Conservation (phyloP, 371 early-diverging fungal species). For the Mucor velutinosus region DNA sequence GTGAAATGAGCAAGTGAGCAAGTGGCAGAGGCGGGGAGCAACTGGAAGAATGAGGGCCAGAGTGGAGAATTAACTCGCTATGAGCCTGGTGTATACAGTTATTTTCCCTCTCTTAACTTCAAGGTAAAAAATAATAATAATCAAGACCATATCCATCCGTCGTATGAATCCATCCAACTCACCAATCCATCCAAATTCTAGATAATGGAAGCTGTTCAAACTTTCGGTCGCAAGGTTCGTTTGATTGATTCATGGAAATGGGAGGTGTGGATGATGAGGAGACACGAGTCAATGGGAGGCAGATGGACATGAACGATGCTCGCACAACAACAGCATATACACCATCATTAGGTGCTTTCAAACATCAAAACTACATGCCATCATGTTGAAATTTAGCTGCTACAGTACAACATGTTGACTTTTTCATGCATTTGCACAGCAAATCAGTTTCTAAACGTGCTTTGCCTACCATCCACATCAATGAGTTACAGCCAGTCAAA, state of each 20-base stretch:
- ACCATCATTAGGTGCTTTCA: neutral
- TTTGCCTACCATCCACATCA: too few species aligned
- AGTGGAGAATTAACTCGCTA: neutral
- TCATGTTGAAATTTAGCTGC: too few species aligned
- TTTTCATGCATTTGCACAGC: too few species aligned
- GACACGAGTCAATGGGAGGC: neutral
- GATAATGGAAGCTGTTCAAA: conserved; percentile 60
- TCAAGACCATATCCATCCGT: conserved; percentile 7
- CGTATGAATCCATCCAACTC: neutral
- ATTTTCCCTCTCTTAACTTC: conserved; percentile 25
- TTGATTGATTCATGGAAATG: neutral
- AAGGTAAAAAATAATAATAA: conserved; percentile 15
- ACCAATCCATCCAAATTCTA: neutral
- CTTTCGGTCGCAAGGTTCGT: conserved; percentile 62
- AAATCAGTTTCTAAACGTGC: too few species aligned
- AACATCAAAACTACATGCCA: too few species aligned
- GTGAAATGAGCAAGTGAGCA: neutral
- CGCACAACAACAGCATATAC: neutral
- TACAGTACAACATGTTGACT: too few species aligned
- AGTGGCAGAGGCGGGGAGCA: neutral
- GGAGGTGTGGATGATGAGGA: neutral
- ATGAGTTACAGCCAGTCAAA: too few species aligned
- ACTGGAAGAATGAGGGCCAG: neutral
- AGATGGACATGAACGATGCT: neutral
- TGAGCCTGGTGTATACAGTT: neutral